phyloP scores from a whole-genome alignment of 1,284 basidiomycete genomes.

The Trametes hirsuta region DNA sequence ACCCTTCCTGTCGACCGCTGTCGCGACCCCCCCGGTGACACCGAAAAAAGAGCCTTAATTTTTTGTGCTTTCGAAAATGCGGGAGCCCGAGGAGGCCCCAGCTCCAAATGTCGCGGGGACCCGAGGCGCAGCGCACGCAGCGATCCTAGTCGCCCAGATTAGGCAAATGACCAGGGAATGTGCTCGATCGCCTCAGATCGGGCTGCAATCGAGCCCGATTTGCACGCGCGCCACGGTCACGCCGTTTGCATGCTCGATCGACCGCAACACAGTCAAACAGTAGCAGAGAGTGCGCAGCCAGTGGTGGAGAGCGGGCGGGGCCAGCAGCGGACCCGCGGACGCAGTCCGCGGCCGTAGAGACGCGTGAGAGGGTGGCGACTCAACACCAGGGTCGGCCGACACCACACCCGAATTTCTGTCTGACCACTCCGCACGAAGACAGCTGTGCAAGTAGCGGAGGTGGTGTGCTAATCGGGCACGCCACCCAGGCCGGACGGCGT shows the following conservation, averaged over 20 bases:
- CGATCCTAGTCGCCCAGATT: slow-evolving; percentile 1
- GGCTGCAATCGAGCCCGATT: neutral
- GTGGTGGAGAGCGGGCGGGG: neutral
- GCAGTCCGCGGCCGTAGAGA: neutral
- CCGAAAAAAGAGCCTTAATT: neutral
- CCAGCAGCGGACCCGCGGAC: neutral
- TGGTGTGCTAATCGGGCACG: no score
- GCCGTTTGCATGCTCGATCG: neutral
- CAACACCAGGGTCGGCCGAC: no score
- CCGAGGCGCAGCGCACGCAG: neutral
- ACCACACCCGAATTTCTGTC: no score
- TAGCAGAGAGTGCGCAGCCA: neutral
- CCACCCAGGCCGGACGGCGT: no score
- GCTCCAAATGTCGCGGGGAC: neutral
- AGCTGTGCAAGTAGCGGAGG: no score
- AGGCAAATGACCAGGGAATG: neutral
- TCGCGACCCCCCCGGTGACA: neutral
- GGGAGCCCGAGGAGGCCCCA: neutral
- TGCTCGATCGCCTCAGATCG: neutral
- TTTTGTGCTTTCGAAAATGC: neutral
- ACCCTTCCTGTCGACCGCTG: neutral
- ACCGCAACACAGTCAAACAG: neutral
- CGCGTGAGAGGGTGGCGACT: no score
- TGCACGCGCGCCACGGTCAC: neutral
- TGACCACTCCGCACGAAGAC: no score